Percentiles rank a stretch among this genome's conserved stretches.
phyloP scores from a whole-genome alignment of 345 rosid species.

The Lepidium africanum region DNA sequence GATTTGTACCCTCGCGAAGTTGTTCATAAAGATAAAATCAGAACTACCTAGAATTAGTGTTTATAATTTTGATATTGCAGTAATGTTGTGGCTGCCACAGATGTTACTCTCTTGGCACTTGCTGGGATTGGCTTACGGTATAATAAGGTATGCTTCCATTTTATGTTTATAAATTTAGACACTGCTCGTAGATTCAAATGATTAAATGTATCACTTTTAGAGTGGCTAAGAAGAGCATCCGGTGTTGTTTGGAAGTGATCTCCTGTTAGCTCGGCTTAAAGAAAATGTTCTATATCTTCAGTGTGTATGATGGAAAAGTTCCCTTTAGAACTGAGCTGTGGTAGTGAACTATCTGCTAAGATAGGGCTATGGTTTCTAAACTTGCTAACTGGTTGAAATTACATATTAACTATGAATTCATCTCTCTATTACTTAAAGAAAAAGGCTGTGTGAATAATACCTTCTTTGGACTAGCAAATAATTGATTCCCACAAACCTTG shows the following conservation, averaged over 20 bases:
- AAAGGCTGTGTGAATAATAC: not conserved
- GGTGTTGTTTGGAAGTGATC: constrained; percentile 4
- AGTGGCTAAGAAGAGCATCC: not conserved
- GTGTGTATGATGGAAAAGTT: not conserved
- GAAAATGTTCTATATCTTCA: not conserved
- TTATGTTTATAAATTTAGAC: not conserved
- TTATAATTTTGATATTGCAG: constrained; percentile 39
- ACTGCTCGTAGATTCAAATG: not conserved
- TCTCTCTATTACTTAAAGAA: not conserved
- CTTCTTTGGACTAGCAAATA: not conserved
- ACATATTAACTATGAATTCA: not conserved
- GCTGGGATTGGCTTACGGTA: constrained; percentile 80
- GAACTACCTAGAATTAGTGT: constrained; percentile 7
- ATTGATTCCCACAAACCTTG: not conserved
- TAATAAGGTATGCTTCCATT: constrained; percentile 46
- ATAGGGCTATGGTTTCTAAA: not conserved
- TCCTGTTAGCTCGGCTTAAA: not conserved
- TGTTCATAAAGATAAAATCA: not conserved
- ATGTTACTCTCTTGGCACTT: constrained; percentile 81
- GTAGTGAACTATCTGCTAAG: not conserved
- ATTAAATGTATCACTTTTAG: not conserved
- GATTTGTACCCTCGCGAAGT: not conserved
- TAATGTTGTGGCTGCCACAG: constrained; percentile 91
- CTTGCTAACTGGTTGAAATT: not conserved
- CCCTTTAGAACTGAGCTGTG: not conserved